Base-by-base conservation (phyloP, 2,329 filamentous ascomycete species). In the Xylariaceae sp. region DNA sequence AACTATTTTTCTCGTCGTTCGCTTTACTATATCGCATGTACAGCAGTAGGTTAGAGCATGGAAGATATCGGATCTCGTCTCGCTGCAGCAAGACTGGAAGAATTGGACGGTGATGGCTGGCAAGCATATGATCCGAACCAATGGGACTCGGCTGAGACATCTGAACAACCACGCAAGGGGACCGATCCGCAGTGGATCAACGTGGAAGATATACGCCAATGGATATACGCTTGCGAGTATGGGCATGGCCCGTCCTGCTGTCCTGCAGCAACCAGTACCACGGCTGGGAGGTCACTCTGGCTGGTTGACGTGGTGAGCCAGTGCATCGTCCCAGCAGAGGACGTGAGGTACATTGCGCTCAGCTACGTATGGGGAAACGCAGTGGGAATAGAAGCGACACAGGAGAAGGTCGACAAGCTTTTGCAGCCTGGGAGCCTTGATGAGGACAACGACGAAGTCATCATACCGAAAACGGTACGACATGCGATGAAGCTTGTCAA, bases 341-440 rank as follows among this genome's bases (percentile, higher is more conserved):
- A 8, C 9, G 9, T 13, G 9, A 9, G 17, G 6, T 32, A 32
- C 30, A 15, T 32, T 32, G 30, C 30, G 17, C 17, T 32, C 9
- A 32, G 30, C 13, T 32, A 32, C 15, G 14, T 32, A 19, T 32
- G 30, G 30, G 30, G 30, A 6, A 32, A 32, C 15, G 30, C 18
- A n/a, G 13, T 16, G 17, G 15, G 30, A 9, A 9, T 15, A 32
- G 30, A 32, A 19, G 9, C 30, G 15, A 32, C 30, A 15, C 30
- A 15, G 15, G 15, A 17, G 6, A 32, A 8, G 15, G 9, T 32
- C n/a, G 13, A n/a, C 11, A 32, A 11, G 8, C 17, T 32, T 19
- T 15, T 8, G 15, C 11, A 17, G 30, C 30, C 30, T 9, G 30
- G 30, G 5, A 7, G 13, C 9, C 15, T 32, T 6, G 18, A 15